Evolutionary conservation across 768 basidiomycete genomes (phyloP).

Genomic region (Mycena chlorophos): DNA sequence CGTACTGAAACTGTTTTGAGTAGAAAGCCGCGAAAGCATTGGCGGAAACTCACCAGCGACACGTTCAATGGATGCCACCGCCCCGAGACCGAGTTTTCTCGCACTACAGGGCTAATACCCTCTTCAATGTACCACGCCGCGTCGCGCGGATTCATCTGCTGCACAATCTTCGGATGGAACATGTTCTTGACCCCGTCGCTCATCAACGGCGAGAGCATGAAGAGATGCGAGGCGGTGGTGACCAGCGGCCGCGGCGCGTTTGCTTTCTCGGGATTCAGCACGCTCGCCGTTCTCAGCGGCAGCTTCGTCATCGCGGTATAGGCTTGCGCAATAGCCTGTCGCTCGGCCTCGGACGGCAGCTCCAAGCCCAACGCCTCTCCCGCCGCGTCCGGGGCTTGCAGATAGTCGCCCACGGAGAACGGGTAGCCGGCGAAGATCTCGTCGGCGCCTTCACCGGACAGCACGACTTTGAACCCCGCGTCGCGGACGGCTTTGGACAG

Average conservation of each 20-base stretch:
- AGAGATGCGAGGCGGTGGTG: not conserved
- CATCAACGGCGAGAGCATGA: not conserved
- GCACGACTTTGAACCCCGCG: slow-evolving; percentile 18
- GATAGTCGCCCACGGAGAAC: slow-evolving; percentile 4
- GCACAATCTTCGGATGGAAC: not conserved
- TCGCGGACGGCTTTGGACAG: slow-evolving; percentile 13
- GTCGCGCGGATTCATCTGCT: not conserved
- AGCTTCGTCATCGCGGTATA: not conserved
- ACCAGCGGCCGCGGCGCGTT: not conserved
- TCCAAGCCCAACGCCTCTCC: slow-evolving; percentile 1
- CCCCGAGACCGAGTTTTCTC: slow-evolving; percentile 8
- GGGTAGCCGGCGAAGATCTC: slow-evolving; percentile 15
- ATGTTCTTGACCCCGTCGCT: not conserved
- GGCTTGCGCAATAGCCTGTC: not conserved
- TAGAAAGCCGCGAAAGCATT: too few species aligned
- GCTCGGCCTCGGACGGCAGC: slow-evolving; percentile 12
- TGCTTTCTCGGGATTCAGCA: not conserved
- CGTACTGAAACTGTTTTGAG: slow-evolving; percentile 1
- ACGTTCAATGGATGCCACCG: slow-evolving; percentile 18
- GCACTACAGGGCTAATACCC: not conserved
- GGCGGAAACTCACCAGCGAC: slow-evolving; percentile 11
- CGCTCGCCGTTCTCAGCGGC: not conserved
- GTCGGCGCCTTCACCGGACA: slow-evolving; percentile 16
- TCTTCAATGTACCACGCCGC: slow-evolving; percentile 4
- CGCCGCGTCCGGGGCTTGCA: slow-evolving; percentile 4